Conservation (phyloP, 2,329 filamentous ascomycete genomes). For the Ophiostoma populinum region DNA sequence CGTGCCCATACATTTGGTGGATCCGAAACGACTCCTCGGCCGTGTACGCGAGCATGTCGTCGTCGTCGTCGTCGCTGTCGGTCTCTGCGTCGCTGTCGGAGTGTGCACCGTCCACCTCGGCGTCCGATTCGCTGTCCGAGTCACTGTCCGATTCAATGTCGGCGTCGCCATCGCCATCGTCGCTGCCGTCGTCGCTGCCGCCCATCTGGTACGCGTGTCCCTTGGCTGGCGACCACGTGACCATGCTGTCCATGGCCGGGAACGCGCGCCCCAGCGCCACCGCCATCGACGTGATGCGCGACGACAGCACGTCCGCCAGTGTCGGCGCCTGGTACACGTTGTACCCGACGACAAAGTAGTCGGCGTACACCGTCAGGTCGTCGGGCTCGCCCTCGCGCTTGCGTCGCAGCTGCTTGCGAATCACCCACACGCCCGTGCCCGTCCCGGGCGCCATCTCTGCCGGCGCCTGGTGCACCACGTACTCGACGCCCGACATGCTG, state of each 20-base stretch:
- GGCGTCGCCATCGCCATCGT: conserved; percentile 1
- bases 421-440: conserved; percentile 50
- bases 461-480: conserved; percentile 46
- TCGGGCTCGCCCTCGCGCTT: conserved; percentile 29
- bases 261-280: conserved; percentile 35
- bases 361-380: conserved; percentile 39
- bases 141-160: background rate
- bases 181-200: conserved; percentile 2
- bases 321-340: conserved; percentile 51
- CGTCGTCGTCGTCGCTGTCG: conserved; percentile 18
- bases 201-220: conserved; percentile 32
- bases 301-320: conserved; percentile 39
- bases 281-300: conserved; percentile 38
- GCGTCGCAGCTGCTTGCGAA: conserved; percentile 47
- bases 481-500: conserved; percentile 50
- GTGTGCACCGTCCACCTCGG: conserved; percentile 5
- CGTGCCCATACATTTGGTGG: conserved; percentile 41
- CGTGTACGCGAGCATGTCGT: conserved; percentile 19
- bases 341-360: conserved; percentile 48
- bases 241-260: conserved; percentile 30
- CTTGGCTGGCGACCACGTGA: conserved; percentile 35
- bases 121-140: background rate
- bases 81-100: conserved; percentile 11
- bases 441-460: conserved; percentile 43
- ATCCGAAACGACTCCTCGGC: conserved; percentile 41